A percentile compares a stretch with the other conserved stretches of the same genome.
Conservation (phyloP, 805 yeast genomes). For the Clavispora vitiphila region DNA sequence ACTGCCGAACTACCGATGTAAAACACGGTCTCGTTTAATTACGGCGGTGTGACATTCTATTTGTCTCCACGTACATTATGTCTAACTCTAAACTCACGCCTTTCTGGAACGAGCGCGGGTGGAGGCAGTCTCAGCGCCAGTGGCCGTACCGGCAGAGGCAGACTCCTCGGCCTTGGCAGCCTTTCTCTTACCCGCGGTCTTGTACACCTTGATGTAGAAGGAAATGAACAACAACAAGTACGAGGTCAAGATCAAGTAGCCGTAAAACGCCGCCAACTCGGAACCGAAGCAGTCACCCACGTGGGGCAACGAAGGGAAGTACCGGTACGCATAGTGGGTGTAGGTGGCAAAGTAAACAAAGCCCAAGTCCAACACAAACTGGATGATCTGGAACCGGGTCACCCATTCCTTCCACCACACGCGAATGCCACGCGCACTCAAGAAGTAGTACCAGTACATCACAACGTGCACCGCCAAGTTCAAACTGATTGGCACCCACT, state of each 20-base stretch:
- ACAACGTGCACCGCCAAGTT: constrained; percentile 91
- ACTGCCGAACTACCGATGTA: too few relatives aligned
- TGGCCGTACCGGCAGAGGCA: constrained; percentile 5
- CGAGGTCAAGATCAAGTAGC: constrained; percentile 81
- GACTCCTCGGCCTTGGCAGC: constrained; percentile 10
- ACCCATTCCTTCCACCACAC: constrained; percentile 99
- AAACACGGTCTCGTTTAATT: too few relatives aligned
- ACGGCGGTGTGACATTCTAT: too few relatives aligned
- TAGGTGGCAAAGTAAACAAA: constrained; percentile 94
- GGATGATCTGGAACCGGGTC: constrained; percentile 91
- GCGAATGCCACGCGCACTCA: constrained; percentile 85
- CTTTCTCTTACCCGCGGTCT: constrained; percentile 35
- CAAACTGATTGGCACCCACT: constrained; percentile 90
- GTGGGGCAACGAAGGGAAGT: constrained; percentile 64
- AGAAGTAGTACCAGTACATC: constrained; percentile 97
- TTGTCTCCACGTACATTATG: background rate
- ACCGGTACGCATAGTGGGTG: constrained; percentile 75
- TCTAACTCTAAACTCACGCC: constrained; percentile 16
- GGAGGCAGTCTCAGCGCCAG: constrained; percentile 10
- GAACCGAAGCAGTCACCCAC: constrained; percentile 82
- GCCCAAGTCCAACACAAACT: constrained; percentile 81
- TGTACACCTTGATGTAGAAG: constrained; percentile 86
- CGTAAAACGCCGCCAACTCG: constrained; percentile 88
- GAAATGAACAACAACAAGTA: constrained; percentile 87
- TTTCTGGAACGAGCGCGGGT: constrained; percentile 32